These are phyloP conservation scores for Pleomassaria siparia DNA, from an alignment of 2,329 filamentous ascomycete genomes.

Conservation along the genomic window DNA sequence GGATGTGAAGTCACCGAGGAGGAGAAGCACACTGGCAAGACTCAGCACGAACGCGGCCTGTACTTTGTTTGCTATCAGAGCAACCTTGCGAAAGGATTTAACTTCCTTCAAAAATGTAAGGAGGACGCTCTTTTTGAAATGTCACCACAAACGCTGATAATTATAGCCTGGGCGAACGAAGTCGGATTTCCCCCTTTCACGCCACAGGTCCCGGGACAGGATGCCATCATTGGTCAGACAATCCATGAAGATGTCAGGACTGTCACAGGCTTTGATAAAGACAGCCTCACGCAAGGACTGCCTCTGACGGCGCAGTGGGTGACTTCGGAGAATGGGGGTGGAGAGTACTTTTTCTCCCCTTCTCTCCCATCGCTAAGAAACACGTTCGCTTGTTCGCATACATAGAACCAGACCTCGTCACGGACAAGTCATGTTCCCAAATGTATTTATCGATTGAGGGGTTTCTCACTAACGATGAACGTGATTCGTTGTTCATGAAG, in stretches of 20 bases:
- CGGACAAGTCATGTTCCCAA: too few relatives aligned
- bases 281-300: conserved; percentile 1
- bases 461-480: too few relatives aligned
- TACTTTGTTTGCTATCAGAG: conserved; percentile 11
- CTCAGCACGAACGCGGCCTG: conserved; percentile 6
- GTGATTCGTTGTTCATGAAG: too few relatives aligned
- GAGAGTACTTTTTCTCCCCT: conserved; percentile 10
- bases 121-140: too few relatives aligned
- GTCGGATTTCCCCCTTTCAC: too few relatives aligned
- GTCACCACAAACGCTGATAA: neutral
- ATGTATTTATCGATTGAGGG: too few relatives aligned
- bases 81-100: conserved; percentile 2
- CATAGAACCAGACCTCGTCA: too few relatives aligned
- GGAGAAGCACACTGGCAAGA: neutral
- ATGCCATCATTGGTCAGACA: conserved; percentile 9
- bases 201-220: conserved; percentile 3
- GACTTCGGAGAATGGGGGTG: conserved; percentile 6
- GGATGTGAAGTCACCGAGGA: conserved; percentile 6
- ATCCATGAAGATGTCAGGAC: neutral
- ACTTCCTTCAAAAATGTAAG: conserved; percentile 5
- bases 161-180: too few relatives aligned
- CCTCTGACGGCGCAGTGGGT: conserved; percentile 6
- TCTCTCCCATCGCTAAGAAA: too few relatives aligned
- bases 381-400: too few relatives aligned
- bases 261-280: conserved; percentile 3